A percentile compares a stretch with the other conserved stretches of the same genome.
Evolutionary conservation across 176 grass and related monocot genomes (phyloP).

Genomic region (Musa schizocarpa): DNA sequence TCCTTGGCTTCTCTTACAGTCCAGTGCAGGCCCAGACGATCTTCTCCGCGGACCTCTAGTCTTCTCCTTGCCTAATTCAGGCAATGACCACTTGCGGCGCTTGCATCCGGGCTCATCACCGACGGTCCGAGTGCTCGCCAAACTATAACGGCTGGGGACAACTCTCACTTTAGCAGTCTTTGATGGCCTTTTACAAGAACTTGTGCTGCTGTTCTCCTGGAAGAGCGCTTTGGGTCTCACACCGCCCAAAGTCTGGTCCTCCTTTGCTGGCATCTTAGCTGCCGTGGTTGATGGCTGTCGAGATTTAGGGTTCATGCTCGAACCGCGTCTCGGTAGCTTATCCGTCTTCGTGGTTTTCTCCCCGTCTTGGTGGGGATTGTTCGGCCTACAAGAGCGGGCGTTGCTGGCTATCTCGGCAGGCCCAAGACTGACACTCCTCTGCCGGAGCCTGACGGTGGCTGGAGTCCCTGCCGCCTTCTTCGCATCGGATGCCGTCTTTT

Average conservation of each 20-base stretch:
- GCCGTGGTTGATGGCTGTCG: slow-evolving; percentile 37
- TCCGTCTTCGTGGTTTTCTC: slow-evolving; percentile 27
- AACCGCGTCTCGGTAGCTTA: slow-evolving; percentile 29
- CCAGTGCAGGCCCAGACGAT: background rate
- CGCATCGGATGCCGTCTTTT: background rate
- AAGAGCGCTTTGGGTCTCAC: slow-evolving; percentile 14
- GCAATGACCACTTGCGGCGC: slow-evolving; percentile 39
- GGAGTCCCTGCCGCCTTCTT: background rate
- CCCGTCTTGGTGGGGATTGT: slow-evolving; percentile 17
- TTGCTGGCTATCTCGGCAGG: slow-evolving; percentile 6
- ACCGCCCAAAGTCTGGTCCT: background rate
- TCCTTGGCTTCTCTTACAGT: background rate
- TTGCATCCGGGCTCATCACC: slow-evolving; percentile 24
- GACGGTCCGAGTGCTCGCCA: slow-evolving; percentile 23
- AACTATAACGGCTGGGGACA: slow-evolving; percentile 80
- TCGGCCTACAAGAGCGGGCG: slow-evolving; percentile 5
- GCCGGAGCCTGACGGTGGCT: background rate
- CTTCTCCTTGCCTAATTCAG: background rate
- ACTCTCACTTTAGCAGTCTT: slow-evolving; percentile 40
- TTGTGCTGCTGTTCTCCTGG: slow-evolving; percentile 4
- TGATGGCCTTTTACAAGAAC: slow-evolving; percentile 39
- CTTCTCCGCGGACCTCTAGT: background rate
- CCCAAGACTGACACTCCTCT: slow-evolving; percentile 9
- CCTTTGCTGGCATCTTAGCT: slow-evolving; percentile 24
- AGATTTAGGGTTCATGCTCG: slow-evolving; percentile 48